Conservation (phyloP, 208 protist genomes). For the Leishmania mexicana region DNA sequence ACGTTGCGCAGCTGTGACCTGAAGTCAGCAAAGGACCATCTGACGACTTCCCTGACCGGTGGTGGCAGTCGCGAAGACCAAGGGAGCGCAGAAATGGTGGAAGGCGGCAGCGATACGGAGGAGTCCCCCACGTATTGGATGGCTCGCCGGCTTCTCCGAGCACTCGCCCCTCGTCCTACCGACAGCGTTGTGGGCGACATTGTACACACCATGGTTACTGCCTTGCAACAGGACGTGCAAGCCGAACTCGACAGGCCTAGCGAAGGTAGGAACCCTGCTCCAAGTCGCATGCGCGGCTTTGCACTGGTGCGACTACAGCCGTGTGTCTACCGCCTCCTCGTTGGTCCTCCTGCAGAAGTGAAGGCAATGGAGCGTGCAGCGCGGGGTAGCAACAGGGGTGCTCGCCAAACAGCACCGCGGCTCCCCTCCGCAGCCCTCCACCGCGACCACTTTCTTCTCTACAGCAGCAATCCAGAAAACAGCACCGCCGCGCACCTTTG, state of each 20-base stretch:
- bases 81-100: not conserved
- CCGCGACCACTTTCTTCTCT: constrained; percentile 20
- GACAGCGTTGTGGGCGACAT: constrained; percentile 57
- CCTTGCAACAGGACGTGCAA: constrained; percentile 42
- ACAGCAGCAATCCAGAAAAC: not conserved
- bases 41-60: not conserved
- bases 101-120: not conserved
- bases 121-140: constrained; percentile 11
- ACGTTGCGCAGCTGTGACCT: not conserved
- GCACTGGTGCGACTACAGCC: constrained; percentile 35
- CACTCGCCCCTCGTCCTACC: constrained; percentile 64
- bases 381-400: not conserved
- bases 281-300: constrained; percentile 22
- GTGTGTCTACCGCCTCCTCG: constrained; percentile 46
- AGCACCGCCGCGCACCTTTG: not conserved
- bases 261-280: not conserved
- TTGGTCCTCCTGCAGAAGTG: constrained; percentile 24
- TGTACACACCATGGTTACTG: constrained; percentile 73
- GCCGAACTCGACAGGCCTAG: not conserved
- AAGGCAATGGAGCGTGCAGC: constrained; percentile 2
- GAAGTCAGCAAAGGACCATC: not conserved
- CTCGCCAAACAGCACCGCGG: not conserved
- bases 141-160: constrained; percentile 46
- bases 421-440: constrained; percentile 4
- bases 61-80: not conserved